Base-by-base conservation (phyloP, 768 basidiomycete genomes). In the Scleroderma citrinum region DNA sequence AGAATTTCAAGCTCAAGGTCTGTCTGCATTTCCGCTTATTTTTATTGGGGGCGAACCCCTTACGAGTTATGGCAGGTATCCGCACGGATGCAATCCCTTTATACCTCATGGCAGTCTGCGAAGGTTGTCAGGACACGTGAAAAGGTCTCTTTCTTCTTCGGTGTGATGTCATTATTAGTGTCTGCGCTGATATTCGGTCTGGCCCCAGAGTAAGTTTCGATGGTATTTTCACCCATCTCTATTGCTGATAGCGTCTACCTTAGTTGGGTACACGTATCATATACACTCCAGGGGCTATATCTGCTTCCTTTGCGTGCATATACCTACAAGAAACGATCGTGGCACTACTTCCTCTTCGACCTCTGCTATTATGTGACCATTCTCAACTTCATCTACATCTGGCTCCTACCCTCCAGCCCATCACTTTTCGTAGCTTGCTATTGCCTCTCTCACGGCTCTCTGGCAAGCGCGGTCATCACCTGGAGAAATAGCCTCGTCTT, bases 401-500 rank as follows among this genome's bases (percentile, higher is more conserved):
- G 94, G 94, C 57, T 92, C 39, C 71, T 95, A 53, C 95, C 96
- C 0, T 71, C 73, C 5, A 92, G 78, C 49, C 72, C 85, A 6
- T 72, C 80, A 2, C 75, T 98, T 16, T 97, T 95, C 68, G 80
- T 91, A 44, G 90, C 93, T 4, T 94, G 91, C 60, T 98, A 96
- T 61, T 89, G 90, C 56, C 77, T 98, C 21, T 88, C 92, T 0
- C 85, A 96, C 62, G 96, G 93, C 0, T 80, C 88, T 0, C 77
- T 96, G 29, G 94, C 91, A 0, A 91, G 88, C 45, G 94, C 95
- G 0, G 93, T 98, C 43, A 90, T 97, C 57, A 97, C 95, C 10
- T 99, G 96, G 96, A 78, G 96, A 52, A 99, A 99, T 61, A 94
- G 91, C 56, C 81, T 99, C 20, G 96, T 99, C 3, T 99, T 99